Percentiles rank a stretch among this genome's conserved stretches.
phyloP scores from a whole-genome alignment of 1,139 yeast genomes.

The Blastobotrys petasosporus region DNA sequence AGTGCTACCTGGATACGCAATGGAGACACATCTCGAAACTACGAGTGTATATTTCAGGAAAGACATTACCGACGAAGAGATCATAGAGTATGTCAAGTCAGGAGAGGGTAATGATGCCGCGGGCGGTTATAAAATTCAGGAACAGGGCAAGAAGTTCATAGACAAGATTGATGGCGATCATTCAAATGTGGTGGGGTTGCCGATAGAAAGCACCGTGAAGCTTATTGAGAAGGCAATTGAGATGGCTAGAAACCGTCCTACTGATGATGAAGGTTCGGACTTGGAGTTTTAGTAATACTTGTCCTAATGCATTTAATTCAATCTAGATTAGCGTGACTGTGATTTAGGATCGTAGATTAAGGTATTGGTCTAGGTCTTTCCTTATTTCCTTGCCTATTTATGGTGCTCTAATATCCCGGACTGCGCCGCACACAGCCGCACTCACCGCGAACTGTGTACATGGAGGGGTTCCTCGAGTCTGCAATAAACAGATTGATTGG shows the following conservation, averaged over 20 bases:
- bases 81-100: conserved; percentile 56
- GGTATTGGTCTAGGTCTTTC: too few species aligned
- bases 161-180: conserved; percentile 68
- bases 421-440: too few species aligned
- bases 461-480: too few species aligned
- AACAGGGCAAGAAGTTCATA: conserved; percentile 52
- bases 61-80: conserved; percentile 45
- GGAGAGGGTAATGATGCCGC: conserved; percentile 81
- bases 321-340: too few species aligned
- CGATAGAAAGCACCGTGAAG: conserved; percentile 52
- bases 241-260: conserved; percentile 20
- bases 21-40: conserved; percentile 39
- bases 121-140: conserved; percentile 89
- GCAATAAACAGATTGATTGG: too few species aligned
- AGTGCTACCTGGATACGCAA: conserved; percentile 37
- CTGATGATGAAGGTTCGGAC: conserved; percentile 15
- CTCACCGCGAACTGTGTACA: too few species aligned
- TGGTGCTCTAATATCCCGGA: too few species aligned
- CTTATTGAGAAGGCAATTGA: conserved; percentile 36
- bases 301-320: too few species aligned
- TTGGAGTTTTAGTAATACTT: conserved; percentile 4
- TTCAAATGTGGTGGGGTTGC: conserved; percentile 86
- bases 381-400: too few species aligned
- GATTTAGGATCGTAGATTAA: too few species aligned
- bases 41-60: conserved; percentile 46